A percentile compares a stretch with the other conserved stretches of the same genome.
phyloP scores from a whole-genome alignment of 768 basidiomycete genomes.

The Leccinellum rugosiceps region DNA sequence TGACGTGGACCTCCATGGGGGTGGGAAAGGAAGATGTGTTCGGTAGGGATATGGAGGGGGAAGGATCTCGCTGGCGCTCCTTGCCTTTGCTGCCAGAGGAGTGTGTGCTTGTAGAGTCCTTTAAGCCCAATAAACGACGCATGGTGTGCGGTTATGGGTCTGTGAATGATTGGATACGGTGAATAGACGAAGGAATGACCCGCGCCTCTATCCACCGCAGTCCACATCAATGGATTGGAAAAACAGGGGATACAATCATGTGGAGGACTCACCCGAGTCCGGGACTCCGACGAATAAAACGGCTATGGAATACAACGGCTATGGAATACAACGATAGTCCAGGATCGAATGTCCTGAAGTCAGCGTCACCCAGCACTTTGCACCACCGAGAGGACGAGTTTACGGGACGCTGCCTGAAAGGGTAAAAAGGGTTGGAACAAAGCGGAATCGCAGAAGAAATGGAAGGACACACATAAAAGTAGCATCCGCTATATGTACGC shows the following conservation, averaged over 20 bases:
- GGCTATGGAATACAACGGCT: background rate
- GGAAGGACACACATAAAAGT: conserved; percentile 7
- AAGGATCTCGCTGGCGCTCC: conserved; percentile 17
- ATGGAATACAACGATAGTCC: background rate
- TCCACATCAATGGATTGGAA: conserved; percentile 9
- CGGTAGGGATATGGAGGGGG: conserved; percentile 1
- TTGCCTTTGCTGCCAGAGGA: conserved; percentile 22
- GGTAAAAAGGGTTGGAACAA: background rate
- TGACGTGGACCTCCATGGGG: conserved; percentile 27
- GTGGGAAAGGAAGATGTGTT: conserved; percentile 1
- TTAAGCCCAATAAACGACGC: conserved; percentile 32
- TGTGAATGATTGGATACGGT: conserved; percentile 11
- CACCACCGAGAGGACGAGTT: conserved; percentile 1
- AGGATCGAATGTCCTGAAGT: background rate
- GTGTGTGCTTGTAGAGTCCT: conserved; percentile 15
- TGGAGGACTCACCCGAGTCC: conserved; percentile 13
- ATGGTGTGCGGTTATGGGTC: conserved; percentile 17
- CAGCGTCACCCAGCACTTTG: background rate
- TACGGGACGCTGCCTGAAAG: background rate
- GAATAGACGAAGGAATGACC: conserved; percentile 13
- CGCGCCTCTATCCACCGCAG: conserved; percentile 19
- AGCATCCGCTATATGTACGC: conserved; percentile 22
- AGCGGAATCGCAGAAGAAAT: conserved; percentile 10
- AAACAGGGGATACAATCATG: conserved; percentile 1
- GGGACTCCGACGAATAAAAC: background rate